Base-by-base conservation (phyloP, 1,284 basidiomycete genomes). In the Microbotryum lychnidis-dioicae region DNA sequence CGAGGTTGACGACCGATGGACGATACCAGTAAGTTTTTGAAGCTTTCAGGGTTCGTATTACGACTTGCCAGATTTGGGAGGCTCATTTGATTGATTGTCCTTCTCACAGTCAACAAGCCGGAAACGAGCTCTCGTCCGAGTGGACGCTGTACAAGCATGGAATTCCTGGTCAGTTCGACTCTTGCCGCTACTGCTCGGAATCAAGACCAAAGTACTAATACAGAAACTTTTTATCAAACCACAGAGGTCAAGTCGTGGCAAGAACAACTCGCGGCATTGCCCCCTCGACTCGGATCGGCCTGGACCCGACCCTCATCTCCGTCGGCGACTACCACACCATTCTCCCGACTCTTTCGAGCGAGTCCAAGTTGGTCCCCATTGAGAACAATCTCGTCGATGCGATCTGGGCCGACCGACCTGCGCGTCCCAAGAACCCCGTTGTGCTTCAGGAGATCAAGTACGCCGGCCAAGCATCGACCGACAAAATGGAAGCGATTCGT, bases 321-420 rank as follows among this genome's bases (percentile, higher is more conserved):
- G 57, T 69, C 44, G 51, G 56, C 48, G 77, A 77, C 57, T 72
- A 74, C 37, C 59, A 64, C 25, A 48, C 67, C 12, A 66, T 90
- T 56, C 75, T 75, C 51, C 82, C 82, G 52, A 75, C 81, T 9
- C 79, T 89, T 2, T 73, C 76, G 45, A 77, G 77, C 49, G 75
- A 80, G 8, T 85, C 86, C 1, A 74, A 79, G 25, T 79, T 91
- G 18, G 82, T 91, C 2, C 80, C 85, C 5, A 76, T 89, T 23
- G 70, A 75, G 0, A 76, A 80, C 27, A 97, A 97, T 73, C 81
- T 89, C 3, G 84, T 97, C 3, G 94, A 97, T 73, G 66, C 78
- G 7, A 81, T 94, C 21, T 97, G 94, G 94, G 64, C 75, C 12
- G 81, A 84, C 29, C 82, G 85, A 27, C 92, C 92, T 5, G 42